These are phyloP conservation scores for Vitis hybrid DNA, from an alignment of 177 flowering plant species.

Conservation along the genomic window DNA sequence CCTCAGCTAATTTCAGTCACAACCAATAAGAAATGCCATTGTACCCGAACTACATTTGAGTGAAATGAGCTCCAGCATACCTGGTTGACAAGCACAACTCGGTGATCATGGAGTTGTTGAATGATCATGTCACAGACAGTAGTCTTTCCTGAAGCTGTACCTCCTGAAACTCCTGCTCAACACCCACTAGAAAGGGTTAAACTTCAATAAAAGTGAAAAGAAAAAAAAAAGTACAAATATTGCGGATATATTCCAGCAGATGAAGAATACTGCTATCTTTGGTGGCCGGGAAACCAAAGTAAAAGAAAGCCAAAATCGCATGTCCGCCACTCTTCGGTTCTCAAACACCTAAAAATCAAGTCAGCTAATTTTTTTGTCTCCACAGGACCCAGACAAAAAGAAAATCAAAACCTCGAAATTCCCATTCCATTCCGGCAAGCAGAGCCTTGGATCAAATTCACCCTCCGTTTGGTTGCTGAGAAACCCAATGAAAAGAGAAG, in stretches of 20 bases:
- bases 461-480: too few relatives aligned
- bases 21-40: too few relatives aligned
- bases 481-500: too few relatives aligned
- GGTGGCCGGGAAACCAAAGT: background rate
- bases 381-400: too few relatives aligned
- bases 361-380: too few relatives aligned
- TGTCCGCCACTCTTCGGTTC: too few relatives aligned
- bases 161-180: conserved; percentile 88
- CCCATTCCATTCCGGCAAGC: too few relatives aligned
- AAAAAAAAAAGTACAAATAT: background rate
- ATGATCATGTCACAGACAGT: conserved; percentile 98
- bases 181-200: too few relatives aligned
- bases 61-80: conserved; percentile 26
- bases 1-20: too few relatives aligned
- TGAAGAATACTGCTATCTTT: background rate
- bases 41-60: background rate
- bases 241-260: background rate
- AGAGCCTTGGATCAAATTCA: too few relatives aligned
- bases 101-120: conserved; percentile 97
- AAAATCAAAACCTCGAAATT: too few relatives aligned
- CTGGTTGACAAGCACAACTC: conserved; percentile 95
- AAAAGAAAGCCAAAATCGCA: background rate
- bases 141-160: conserved; percentile 99
- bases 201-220: background rate
- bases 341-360: too few relatives aligned